phyloP scores from a whole-genome alignment of 257 asterid genomes.

The Fraxinus cuspidata region DNA sequence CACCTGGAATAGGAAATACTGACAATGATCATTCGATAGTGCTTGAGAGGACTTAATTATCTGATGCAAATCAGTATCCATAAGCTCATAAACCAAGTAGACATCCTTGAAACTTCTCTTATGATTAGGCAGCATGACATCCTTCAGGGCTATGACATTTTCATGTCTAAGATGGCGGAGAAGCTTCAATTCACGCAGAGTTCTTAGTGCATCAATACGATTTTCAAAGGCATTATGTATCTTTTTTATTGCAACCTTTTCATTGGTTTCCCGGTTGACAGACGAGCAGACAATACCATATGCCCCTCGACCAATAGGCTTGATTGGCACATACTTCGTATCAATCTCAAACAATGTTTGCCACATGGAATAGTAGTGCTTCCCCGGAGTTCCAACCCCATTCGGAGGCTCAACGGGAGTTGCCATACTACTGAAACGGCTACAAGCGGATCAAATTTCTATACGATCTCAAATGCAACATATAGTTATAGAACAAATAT shows the following conservation, averaged over 20 bases:
- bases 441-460: background rate
- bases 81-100: conserved; percentile 65
- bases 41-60: conserved; percentile 61
- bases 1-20: conserved; percentile 70
- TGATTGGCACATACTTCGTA: conserved; percentile 63
- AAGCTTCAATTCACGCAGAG: conserved; percentile 65
- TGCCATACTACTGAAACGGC: conserved; percentile 48
- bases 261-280: conserved; percentile 55
- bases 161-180: conserved; percentile 67
- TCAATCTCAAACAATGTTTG: conserved; percentile 64
- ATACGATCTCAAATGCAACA: conserved; percentile 10
- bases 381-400: conserved; percentile 49
- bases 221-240: conserved; percentile 65
- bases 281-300: conserved; percentile 73
- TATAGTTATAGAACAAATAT: conserved; percentile 7
- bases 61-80: conserved; percentile 72
- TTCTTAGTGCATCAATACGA: conserved; percentile 63
- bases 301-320: conserved; percentile 75
- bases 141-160: conserved; percentile 64
- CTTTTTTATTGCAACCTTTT: conserved; percentile 68
- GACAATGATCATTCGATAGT: conserved; percentile 66
- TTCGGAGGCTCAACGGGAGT: conserved; percentile 76
- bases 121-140: conserved; percentile 59
- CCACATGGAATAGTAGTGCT: conserved; percentile 70
- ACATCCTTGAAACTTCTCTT: conserved; percentile 65